phyloP scores from a whole-genome alignment of 371 early-diverging fungal genomes.

The Actinomortierella wolfii region DNA sequence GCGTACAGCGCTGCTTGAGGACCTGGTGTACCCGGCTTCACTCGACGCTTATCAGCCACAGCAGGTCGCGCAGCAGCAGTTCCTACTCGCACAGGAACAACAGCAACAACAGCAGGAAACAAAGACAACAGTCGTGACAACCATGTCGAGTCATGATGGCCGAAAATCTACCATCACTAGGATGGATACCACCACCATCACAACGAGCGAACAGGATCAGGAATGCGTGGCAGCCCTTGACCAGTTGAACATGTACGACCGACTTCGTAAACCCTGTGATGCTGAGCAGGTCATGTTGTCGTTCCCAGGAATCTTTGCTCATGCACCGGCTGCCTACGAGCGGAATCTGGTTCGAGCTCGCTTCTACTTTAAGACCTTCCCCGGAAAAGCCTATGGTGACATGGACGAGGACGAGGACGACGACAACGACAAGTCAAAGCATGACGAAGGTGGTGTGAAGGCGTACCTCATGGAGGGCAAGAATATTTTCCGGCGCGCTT shows the following conservation, averaged over 20 bases:
- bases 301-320: conserved; percentile 29
- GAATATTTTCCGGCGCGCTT: no score
- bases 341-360: conserved; percentile 26
- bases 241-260: background rate
- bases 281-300: conserved; percentile 28
- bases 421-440: no score
- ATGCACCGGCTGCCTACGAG: conserved; percentile 29
- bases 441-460: no score
- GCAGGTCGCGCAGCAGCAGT: no score
- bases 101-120: conserved; percentile 3
- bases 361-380: conserved; percentile 30
- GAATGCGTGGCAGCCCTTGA: no score
- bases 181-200: conserved; percentile 1
- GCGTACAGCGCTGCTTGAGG: no score
- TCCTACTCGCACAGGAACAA: background rate
- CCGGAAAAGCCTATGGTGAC: conserved; percentile 7
- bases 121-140: background rate
- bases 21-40: no score
- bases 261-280: conserved; percentile 23
- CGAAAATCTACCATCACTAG: conserved; percentile 1
- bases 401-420: no score
- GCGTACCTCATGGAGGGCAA: no score
- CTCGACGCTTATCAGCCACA: no score
- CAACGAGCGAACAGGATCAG: background rate
- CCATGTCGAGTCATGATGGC: background rate